Percentiles rank a stretch among this genome's conserved stretches.
phyloP scores from a whole-genome alignment of 177 flowering plant genomes.

The Vitis hybrid region DNA sequence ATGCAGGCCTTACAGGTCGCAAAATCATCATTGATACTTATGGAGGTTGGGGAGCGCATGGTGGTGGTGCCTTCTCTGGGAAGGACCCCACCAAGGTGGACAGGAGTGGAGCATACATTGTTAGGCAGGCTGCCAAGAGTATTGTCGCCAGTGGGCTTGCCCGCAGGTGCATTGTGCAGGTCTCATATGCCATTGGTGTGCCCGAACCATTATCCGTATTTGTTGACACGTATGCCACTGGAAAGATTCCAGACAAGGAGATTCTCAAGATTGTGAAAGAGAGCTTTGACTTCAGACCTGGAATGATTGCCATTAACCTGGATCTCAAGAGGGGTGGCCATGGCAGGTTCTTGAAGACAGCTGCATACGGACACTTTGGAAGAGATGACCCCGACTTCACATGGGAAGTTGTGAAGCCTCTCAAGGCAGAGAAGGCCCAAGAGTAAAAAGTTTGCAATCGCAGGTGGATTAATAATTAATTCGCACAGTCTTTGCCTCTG shows the following conservation, averaged over 20 bases:
- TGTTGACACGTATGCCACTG: constrained; percentile 50
- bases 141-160: constrained; percentile 63
- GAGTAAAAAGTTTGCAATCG: constrained; percentile 9
- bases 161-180: constrained; percentile 57
- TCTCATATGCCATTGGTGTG: constrained; percentile 68
- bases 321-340: constrained; percentile 61
- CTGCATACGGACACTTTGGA: constrained; percentile 64
- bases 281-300: constrained; percentile 64
- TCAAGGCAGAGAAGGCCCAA: constrained; percentile 50
- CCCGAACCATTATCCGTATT: constrained; percentile 63
- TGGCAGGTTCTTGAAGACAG: constrained; percentile 54
- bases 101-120: constrained; percentile 60
- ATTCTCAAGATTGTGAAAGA: constrained; percentile 54
- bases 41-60: constrained; percentile 67
- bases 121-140: constrained; percentile 68
- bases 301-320: constrained; percentile 55
- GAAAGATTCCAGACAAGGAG: constrained; percentile 61
- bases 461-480: neutral
- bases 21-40: constrained; percentile 65
- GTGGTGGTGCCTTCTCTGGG: constrained; percentile 71
- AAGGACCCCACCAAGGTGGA: constrained; percentile 74
- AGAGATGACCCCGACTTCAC: constrained; percentile 64
- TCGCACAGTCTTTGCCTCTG: neutral
- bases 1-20: constrained; percentile 66
- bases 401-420: constrained; percentile 63